Base-by-base conservation (phyloP, 768 basidiomycete genomes). In the Boletus rex-veris region DNA sequence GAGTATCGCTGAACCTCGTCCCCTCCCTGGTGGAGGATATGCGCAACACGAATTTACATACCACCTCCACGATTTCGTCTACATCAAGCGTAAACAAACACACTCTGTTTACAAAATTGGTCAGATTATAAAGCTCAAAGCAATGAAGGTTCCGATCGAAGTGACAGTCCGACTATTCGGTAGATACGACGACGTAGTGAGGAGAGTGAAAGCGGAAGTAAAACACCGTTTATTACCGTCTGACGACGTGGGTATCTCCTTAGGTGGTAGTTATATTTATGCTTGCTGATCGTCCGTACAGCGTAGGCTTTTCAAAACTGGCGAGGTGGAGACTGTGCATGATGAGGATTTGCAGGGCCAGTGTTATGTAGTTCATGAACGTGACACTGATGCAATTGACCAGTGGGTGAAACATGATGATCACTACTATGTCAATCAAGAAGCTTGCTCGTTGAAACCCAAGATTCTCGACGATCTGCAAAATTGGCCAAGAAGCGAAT, bases 51-150 rank as follows among this genome's bases (percentile, higher is more conserved):
- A 79, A 4, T 64, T 73, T 10, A 57, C 63, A 1, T 90, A 83
- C 62, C 88, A 89, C 59, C 49, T 71, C 9, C 46, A 76, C 42
- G 88, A 89, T 56, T 88, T 81, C 55, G 75, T 87, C 10, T 89
- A 86, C 61, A 48, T 86, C 37, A 75, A 73, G 38, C 69, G 71
- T 15, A 55, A 67, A 35, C 52, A 60, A 14, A 58, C 59, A 11
- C 58, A 71, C 11, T 52, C 63, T 15, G 60, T 53, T 24, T 74
- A 85, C 40, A 64, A 73, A 6, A 80, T 90, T 48, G 85, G 76
- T 0, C 86, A 87, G 58, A 80, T 90, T 37, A 55, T 72, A 15
- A 62, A 68, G 5, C 64, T 86, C 18, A 57, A 59, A 39, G 56
- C 59, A n/a, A 64, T 63, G 26, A 59, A 53, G 7, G 40, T 54